These are phyloP conservation scores for Melampsora abietis-canadensis DNA, from an alignment of 1,284 basidiomycete species.

Conservation along the genomic window DNA sequence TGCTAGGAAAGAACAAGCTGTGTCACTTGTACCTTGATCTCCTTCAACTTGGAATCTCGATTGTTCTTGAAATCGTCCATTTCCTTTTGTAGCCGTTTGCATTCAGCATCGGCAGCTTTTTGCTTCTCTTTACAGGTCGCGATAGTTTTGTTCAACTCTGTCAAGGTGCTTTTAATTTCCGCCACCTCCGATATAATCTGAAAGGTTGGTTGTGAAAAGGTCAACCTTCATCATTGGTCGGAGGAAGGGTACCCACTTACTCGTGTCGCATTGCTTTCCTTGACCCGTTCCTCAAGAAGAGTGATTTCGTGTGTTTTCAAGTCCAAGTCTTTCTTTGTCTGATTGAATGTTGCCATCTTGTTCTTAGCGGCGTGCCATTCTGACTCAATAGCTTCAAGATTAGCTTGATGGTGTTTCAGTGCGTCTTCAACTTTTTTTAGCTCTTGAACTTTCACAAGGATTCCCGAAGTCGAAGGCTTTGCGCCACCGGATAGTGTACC, in stretches of 20 bases:
- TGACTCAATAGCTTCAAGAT: conserved; percentile 62
- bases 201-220: background rate
- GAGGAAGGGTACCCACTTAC: conserved; percentile 58
- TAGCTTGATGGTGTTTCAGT: conserved; percentile 59
- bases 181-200: conserved; percentile 80
- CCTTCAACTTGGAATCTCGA: conserved; percentile 92
- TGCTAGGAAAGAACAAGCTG: background rate
- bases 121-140: conserved; percentile 71
- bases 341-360: conserved; percentile 68
- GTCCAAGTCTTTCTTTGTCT: conserved; percentile 69
- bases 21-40: conserved; percentile 69
- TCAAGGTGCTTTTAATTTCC: conserved; percentile 66
- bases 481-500: conserved; percentile 91
- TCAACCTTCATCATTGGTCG: background rate
- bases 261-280: conserved; percentile 80
- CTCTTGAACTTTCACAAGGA: conserved; percentile 81
- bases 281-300: conserved; percentile 78
- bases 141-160: conserved; percentile 66
- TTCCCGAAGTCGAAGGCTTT: conserved; percentile 70
- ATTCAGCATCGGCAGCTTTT: conserved; percentile 70
- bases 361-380: conserved; percentile 62
- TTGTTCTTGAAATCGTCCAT: conserved; percentile 99
- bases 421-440: conserved; percentile 64
- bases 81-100: conserved; percentile 83
- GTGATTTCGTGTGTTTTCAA: conserved; percentile 82